These are phyloP conservation scores for Xylaria sp. DNA, from an alignment of 2,329 filamentous ascomycete species.

Conservation along the genomic window DNA sequence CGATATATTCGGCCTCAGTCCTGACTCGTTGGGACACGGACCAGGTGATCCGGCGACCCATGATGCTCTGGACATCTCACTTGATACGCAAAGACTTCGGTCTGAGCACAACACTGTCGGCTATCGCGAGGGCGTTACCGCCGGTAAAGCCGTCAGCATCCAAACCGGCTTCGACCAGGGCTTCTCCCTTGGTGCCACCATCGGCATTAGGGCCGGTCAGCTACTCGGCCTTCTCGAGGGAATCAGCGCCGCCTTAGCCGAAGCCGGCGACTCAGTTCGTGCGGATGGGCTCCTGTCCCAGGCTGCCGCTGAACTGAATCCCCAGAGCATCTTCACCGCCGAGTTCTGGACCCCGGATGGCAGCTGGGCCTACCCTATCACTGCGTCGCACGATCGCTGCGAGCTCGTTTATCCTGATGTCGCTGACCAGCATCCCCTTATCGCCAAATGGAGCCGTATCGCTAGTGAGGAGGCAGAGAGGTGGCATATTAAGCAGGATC, in stretches of 20 bases:
- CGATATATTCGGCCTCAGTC: conserved; percentile 31
- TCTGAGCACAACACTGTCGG: conserved; percentile 84
- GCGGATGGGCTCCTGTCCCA: conserved; percentile 54
- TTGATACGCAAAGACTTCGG: conserved; percentile 79
- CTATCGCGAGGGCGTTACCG: conserved; percentile 87
- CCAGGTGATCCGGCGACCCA: not conserved
- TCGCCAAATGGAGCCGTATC: conserved; percentile 69
- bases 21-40: conserved; percentile 1
- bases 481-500: conserved; percentile 47
- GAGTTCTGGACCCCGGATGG: conserved; percentile 78
- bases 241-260: conserved; percentile 63
- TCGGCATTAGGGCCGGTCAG: conserved; percentile 80
- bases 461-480: conserved; percentile 56
- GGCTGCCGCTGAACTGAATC: conserved; percentile 69
- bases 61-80: conserved; percentile 54
- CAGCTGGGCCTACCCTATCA: conserved; percentile 74
- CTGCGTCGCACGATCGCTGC: conserved; percentile 45
- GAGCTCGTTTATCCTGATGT: conserved; percentile 66
- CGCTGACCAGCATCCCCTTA: conserved; percentile 73
- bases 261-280: conserved; percentile 43
- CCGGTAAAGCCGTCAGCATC: conserved; percentile 78
- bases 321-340: conserved; percentile 70
- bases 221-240: conserved; percentile 83
- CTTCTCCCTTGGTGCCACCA: conserved; percentile 82
- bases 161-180: conserved; percentile 94